Evolutionary conservation across 2,329 filamentous ascomycete genomes (phyloP).

Genomic region (Venturia oleaginea): DNA sequence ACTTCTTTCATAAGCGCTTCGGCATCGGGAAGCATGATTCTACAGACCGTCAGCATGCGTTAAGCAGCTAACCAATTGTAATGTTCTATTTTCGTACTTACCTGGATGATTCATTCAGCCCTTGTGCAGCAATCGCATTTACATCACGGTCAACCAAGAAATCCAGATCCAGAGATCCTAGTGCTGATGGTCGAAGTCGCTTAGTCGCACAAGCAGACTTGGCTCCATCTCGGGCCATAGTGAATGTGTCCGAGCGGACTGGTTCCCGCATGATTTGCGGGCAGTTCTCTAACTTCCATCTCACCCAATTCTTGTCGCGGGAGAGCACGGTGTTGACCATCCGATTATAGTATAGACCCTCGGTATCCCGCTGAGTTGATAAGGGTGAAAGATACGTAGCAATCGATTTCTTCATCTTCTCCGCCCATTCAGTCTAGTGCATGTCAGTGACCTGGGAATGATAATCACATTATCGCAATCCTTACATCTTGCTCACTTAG

Average conservation of each 20-base stretch:
- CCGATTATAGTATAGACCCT: slow-evolving; percentile 88
- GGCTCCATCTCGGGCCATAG: slow-evolving; percentile 57
- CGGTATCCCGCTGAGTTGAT: slow-evolving; percentile 56
- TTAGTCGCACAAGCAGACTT: slow-evolving; percentile 61
- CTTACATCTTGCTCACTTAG: slow-evolving; percentile 76
- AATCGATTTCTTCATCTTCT: slow-evolving; percentile 67
- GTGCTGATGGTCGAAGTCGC: slow-evolving; percentile 56
- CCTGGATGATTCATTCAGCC: slow-evolving; percentile 55
- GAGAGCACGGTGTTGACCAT: slow-evolving; percentile 96
- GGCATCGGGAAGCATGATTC: slow-evolving; percentile 5
- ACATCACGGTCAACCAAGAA: slow-evolving; percentile 62
- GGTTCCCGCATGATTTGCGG: slow-evolving; percentile 72
- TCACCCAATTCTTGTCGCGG: slow-evolving; percentile 96
- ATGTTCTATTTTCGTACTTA: slow-evolving; percentile 24
- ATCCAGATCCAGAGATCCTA: slow-evolving; percentile 65
- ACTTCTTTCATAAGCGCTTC: slow-evolving; percentile 59
- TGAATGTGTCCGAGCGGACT: slow-evolving; percentile 59
- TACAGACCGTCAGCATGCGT: slow-evolving; percentile 12
- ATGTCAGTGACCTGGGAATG: slow-evolving; percentile 18
- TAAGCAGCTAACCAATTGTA: slow-evolving; percentile 15
- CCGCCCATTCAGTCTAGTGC: slow-evolving; percentile 69
- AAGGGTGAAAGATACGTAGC: slow-evolving; percentile 75
- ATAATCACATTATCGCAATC: slow-evolving; percentile 23
- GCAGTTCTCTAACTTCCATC: slow-evolving; percentile 95
- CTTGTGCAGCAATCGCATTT: slow-evolving; percentile 53